These are phyloP conservation scores for Przewalskia tangutica DNA, from an alignment of 257 asterid species.

Conservation along the genomic window DNA sequence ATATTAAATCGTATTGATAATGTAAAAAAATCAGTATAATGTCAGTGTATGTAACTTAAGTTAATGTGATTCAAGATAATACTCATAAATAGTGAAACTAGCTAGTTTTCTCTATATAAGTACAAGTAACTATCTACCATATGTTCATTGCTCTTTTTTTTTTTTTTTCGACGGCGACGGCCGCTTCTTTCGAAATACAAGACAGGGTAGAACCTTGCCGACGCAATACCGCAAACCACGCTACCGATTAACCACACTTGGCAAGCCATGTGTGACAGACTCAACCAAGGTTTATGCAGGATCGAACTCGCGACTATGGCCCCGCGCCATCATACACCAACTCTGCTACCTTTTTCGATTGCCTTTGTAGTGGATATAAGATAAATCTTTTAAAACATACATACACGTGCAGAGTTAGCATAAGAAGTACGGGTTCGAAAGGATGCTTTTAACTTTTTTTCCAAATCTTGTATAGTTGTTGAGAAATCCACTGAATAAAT, in stretches of 20 bases:
- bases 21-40: background rate
- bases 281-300: no score
- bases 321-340: no score
- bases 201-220: no score
- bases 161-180: no score
- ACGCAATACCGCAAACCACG: no score
- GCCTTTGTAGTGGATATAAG: background rate
- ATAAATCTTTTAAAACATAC: background rate
- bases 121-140: background rate
- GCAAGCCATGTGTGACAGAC: no score
- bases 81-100: background rate
- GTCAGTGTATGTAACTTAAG: background rate
- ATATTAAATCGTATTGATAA: background rate
- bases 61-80: background rate
- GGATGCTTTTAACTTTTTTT: background rate
- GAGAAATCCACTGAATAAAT: background rate
- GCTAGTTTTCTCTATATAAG: background rate
- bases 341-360: no score
- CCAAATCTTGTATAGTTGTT: background rate
- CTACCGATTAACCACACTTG: no score
- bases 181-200: no score
- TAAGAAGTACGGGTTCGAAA: background rate
- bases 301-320: no score
- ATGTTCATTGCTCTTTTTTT: background rate
- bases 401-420: background rate